Conservation (phyloP, 139 green algal species). For the Astrephomene gubernaculifera region DNA sequence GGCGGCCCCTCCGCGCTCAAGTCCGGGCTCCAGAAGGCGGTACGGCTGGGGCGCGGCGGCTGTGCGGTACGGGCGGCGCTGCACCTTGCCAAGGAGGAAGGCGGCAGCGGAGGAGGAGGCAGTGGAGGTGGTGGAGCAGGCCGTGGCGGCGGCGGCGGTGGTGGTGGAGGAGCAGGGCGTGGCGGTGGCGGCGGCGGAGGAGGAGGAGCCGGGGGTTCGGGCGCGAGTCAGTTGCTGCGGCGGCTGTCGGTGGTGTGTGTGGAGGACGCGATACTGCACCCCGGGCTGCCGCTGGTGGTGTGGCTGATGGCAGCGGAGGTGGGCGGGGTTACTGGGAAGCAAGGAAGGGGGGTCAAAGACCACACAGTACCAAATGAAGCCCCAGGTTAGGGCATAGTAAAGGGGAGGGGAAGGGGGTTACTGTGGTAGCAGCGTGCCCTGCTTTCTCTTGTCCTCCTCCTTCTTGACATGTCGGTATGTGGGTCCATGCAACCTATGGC, state of each 20-base stretch:
- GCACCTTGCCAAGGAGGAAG: conserved; percentile 61
- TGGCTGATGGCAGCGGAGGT: conserved; percentile 70
- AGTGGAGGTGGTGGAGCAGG: too few relatives aligned
- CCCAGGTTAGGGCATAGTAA: too few relatives aligned
- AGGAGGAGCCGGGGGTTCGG: too few relatives aligned
- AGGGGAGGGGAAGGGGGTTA: too few relatives aligned
- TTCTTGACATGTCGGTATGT: too few relatives aligned
- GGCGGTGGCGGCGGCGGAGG: neutral
- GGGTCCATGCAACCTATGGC: too few relatives aligned
- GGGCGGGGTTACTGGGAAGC: conserved; percentile 1
- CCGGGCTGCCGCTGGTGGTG: conserved; percentile 62
- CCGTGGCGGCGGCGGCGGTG: neutral
- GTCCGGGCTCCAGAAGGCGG: conserved; percentile 72
- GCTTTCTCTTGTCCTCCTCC: too few relatives aligned
- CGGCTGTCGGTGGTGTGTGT: conserved; percentile 68
- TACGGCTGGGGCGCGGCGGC: conserved; percentile 55
- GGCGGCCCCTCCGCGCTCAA: conserved; percentile 56
- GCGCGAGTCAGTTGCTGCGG: conserved; percentile 54
- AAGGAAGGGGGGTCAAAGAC: too few relatives aligned
- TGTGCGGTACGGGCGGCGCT: conserved; percentile 47
- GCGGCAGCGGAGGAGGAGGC: neutral
- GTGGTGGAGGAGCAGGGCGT: neutral
- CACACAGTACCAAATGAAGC: too few relatives aligned
- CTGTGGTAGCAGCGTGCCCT: too few relatives aligned
- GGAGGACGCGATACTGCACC: conserved; percentile 73